Percentiles rank a stretch among this genome's conserved stretches.
These are phyloP conservation scores for Hanseniaspora lachancei DNA, from an alignment of 805 yeast species.

Conservation along the genomic window DNA sequence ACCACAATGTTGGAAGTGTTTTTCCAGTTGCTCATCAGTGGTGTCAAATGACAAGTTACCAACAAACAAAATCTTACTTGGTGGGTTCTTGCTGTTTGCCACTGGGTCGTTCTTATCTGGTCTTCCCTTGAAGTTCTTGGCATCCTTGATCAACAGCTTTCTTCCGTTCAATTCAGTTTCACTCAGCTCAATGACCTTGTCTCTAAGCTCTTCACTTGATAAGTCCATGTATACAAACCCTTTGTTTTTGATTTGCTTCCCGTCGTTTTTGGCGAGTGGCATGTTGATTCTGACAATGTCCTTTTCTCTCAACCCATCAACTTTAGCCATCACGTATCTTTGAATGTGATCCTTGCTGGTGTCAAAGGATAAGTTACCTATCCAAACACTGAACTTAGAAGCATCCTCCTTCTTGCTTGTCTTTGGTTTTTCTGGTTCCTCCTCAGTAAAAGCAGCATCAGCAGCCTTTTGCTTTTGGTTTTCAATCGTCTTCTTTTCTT, in stretches of 20 bases:
- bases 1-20: slow-evolving; percentile 85
- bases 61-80: slow-evolving; percentile 76
- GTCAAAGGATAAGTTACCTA: slow-evolving; percentile 81
- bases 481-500: slow-evolving; percentile 17
- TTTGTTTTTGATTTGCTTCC: slow-evolving; percentile 42
- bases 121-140: slow-evolving; percentile 74
- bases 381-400: slow-evolving; percentile 73
- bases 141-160: slow-evolving; percentile 69
- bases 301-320: slow-evolving; percentile 37
- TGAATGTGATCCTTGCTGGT: slow-evolving; percentile 63
- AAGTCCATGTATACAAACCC: slow-evolving; percentile 92
- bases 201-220: slow-evolving; percentile 43
- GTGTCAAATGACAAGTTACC: slow-evolving; percentile 92
- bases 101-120: slow-evolving; percentile 46
- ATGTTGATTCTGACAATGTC: slow-evolving; percentile 67
- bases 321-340: slow-evolving; percentile 50
- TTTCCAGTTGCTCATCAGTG: slow-evolving; percentile 60
- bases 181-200: slow-evolving; percentile 49
- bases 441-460: slow-evolving; percentile 21
- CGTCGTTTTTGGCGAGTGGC: slow-evolving; percentile 51
- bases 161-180: slow-evolving; percentile 73
- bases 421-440: slow-evolving; percentile 25
- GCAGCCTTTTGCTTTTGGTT: slow-evolving; percentile 16
- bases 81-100: slow-evolving; percentile 59
- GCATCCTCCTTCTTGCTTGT: slow-evolving; percentile 26